Evolutionary conservation across 306 rosid species (phyloP).

Genomic region (Abrus precatorius): DNA sequence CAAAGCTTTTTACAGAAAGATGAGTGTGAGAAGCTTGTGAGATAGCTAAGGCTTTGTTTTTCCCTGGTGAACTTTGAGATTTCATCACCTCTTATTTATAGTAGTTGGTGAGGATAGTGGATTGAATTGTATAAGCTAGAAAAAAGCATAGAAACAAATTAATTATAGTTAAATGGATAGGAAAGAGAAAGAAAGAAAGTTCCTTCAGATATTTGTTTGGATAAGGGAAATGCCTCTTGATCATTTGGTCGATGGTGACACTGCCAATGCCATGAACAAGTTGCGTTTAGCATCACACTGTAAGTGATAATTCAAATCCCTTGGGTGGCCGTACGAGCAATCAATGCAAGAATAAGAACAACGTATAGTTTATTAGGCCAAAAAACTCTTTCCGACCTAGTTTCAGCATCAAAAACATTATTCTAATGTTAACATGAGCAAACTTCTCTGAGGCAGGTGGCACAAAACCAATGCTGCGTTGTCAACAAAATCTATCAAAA

Average conservation of each 20-base stretch:
- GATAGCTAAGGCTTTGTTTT: constrained; percentile 49
- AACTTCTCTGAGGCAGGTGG: constrained; percentile 47
- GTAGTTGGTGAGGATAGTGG: constrained; percentile 56
- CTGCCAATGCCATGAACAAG: constrained; percentile 60
- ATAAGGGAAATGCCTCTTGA: constrained; percentile 76
- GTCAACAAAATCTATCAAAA: constrained; percentile 36
- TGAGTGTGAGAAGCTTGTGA: constrained; percentile 32
- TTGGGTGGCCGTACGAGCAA: constrained; percentile 47
- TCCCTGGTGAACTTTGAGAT: constrained; percentile 59
- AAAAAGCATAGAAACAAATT: constrained; percentile 43
- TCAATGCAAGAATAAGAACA: constrained; percentile 62
- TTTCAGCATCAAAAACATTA: constrained; percentile 59
- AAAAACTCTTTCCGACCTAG: constrained; percentile 53
- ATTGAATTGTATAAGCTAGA: constrained; percentile 54
- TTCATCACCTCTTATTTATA: constrained; percentile 73
- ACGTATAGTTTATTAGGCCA: constrained; percentile 39
- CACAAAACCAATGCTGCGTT: constrained; percentile 37
- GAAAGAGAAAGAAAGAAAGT: constrained; percentile 60
- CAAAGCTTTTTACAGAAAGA: not conserved
- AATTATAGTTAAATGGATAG: constrained; percentile 60
- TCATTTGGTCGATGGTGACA: constrained; percentile 75
- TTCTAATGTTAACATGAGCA: constrained; percentile 23
- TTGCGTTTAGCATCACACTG: constrained; percentile 65
- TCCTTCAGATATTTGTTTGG: constrained; percentile 83
- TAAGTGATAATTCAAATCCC: constrained; percentile 53